Base-by-base conservation (phyloP, 768 basidiomycete species). In the Tricholoma saponaceum region DNA sequence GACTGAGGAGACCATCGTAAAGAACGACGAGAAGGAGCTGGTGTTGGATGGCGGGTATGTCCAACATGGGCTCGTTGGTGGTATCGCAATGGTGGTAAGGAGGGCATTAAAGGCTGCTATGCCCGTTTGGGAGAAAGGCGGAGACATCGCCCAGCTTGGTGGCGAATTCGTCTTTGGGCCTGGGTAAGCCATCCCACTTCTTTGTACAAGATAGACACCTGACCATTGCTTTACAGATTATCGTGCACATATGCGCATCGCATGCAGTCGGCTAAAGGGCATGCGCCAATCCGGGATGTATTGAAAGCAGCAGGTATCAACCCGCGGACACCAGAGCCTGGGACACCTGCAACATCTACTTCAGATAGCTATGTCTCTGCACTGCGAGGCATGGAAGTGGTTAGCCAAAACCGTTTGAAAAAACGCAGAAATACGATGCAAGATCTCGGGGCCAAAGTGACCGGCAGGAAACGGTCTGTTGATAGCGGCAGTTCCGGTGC, bases 51-150 rank as follows among this genome's bases (percentile, higher is more conserved):
- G 70, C n/a, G 70, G 76, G 7, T 93, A 92, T 69, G 76, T 88
- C 43, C 79, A 83, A 52, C 89, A 89, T 61, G 82, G 88, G 0
- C 55, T 79, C 10, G 69, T 91, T 61, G 72, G 83, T 22, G 87
- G 90, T 3, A 82, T 91, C 33, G 84, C 85, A n/a, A 83, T 83
- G 78, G 89, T 92, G 22, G 77, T 90, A 33, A 71, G 81, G 58
- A 84, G 87, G 59, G 87, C 88, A 2, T 66, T 93, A 51, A 83
- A 83, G 57, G 82, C 84, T 25, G 83, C 86, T 23, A 88, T 95
- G 86, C 90, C 91, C 0, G 76, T 92, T 13, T 90, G 89, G 84
- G 87, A 87, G 73, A 83, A 82, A 58, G 88, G 86, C 2, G 92
- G 92, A 0, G 86, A 93, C 64, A 69, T 85, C 43, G 72, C 79